Base-by-base conservation (phyloP, 495 filamentous ascomycete genomes). In the Aspergillus funiculosus region DNA sequence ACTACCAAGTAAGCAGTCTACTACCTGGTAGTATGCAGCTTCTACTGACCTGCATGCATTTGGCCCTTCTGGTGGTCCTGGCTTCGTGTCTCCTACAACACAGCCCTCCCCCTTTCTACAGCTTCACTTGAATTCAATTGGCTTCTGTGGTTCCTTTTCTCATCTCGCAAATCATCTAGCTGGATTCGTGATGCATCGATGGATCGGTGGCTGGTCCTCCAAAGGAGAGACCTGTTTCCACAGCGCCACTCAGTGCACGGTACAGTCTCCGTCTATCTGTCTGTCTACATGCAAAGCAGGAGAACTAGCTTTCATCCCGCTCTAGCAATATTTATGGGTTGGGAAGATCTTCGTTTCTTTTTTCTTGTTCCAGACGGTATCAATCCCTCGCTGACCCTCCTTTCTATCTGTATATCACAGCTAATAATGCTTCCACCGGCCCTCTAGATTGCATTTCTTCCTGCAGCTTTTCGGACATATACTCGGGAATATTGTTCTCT, bases 391-490 rank as follows among this genome's bases (percentile, higher is more conserved):
- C 47, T 50, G 43, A 43, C 47, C 48, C 43, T 52, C 38, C 50
- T 49, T 39, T 18, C 46, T 47, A 27, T 37, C 45, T 39, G 49
- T 53, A 58, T 53, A 58, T 51, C 48, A 53, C 47, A 27, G 24
- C 37, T 46, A 40, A 58, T 50, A 48, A 48, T 55, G 42, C 49
- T 44, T 44, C 32, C 21, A 46, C 48, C 38, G 32, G 40, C 24
- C 27, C 34, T 43, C 24, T 39, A 39, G 38, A 42, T 28, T 48
- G 38, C 45, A 32, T 34, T 45, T 50, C 49, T 43, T 53, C 47
- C 50, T 58, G 51, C 54, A 51, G 19, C 38, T 49, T 24, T 48
- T 54, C 51, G 54, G 48, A 51, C 41, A 57, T 48, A 51, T 57
- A 27, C 43, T 53, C 54, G 50, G 50, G 46, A 36, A 52, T 57